These are phyloP conservation scores for Plantago major DNA, from an alignment of 257 asterid genomes.

Conservation along the genomic window DNA sequence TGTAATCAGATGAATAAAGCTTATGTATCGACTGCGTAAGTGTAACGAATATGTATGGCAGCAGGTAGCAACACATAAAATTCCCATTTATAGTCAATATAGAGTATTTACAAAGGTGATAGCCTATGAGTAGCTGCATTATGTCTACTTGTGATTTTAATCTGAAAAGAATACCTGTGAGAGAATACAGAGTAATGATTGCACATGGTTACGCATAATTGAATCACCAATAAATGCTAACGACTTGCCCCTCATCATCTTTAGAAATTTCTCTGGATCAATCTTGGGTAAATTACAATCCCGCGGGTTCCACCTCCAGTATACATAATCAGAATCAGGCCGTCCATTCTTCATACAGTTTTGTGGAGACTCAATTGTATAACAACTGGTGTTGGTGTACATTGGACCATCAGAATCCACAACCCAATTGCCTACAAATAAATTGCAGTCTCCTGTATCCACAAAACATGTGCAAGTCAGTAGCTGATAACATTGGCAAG, in stretches of 20 bases:
- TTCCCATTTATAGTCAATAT: background rate
- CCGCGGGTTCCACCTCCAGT: constrained; percentile 80
- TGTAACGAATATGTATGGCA: background rate
- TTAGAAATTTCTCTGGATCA: constrained; percentile 44
- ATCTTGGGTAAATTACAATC: constrained; percentile 54
- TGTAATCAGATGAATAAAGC: background rate
- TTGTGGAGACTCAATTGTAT: constrained; percentile 56
- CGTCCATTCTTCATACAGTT: constrained; percentile 80
- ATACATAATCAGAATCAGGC: constrained; percentile 55
- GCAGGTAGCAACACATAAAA: too few species aligned
- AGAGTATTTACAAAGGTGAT: background rate
- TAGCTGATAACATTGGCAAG: background rate
- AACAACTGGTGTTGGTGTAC: constrained; percentile 57
- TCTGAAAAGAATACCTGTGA: constrained; percentile 66
- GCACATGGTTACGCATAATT: constrained; percentile 81
- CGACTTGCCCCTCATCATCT: constrained; percentile 48
- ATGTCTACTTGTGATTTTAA: background rate
- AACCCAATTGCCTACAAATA: constrained; percentile 73
- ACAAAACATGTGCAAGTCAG: background rate
- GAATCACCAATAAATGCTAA: constrained; percentile 80
- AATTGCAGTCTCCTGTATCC: constrained; percentile 47
- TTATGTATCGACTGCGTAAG: background rate
- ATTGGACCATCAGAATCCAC: constrained; percentile 50
- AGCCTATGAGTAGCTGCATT: too few species aligned
- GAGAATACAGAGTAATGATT: constrained; percentile 75